Conservation (phyloP, 2,329 filamentous ascomycete genomes). For the Pestalotiopsis sp. region DNA sequence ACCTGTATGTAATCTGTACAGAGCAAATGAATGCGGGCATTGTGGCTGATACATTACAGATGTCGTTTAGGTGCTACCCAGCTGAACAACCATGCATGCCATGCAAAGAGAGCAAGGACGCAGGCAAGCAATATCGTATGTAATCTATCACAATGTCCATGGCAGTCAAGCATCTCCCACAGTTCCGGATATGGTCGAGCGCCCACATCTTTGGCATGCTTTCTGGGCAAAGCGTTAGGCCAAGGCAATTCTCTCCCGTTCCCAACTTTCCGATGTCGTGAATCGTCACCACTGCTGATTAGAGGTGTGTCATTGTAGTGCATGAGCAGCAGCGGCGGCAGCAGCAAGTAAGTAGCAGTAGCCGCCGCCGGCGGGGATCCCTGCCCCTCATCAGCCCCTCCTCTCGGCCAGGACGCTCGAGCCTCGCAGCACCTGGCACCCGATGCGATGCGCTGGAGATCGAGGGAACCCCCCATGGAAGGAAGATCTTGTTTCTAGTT, state of each 20-base stretch:
- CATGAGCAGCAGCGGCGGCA: not conserved
- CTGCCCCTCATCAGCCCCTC: slow-evolving; percentile 12
- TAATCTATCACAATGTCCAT: not conserved
- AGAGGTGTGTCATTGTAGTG: not conserved
- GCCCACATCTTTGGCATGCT: not conserved
- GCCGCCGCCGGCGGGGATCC: not conserved
- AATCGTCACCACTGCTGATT: not conserved
- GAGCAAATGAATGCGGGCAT: not conserved
- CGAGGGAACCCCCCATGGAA: not conserved
- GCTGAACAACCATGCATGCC: too few relatives aligned
- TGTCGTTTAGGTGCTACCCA: not conserved
- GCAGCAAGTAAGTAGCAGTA: not conserved
- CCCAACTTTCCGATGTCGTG: not conserved
- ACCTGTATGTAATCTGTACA: not conserved
- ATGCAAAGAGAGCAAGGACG: not conserved
- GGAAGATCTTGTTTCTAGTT: slow-evolving; percentile 13
- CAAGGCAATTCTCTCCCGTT: too few relatives aligned
- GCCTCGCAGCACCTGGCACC: not conserved
- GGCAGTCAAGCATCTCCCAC: not conserved
- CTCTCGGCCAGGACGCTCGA: not conserved
- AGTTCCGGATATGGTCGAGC: not conserved
- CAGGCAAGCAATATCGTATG: not conserved
- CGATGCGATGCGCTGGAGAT: not conserved
- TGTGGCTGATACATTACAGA: not conserved
- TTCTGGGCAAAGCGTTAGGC: too few relatives aligned